Percentiles rank a stretch among this genome's conserved stretches.
phyloP scores from a whole-genome alignment of 2,329 filamentous ascomycete genomes.

The Xylariaceae sp. region DNA sequence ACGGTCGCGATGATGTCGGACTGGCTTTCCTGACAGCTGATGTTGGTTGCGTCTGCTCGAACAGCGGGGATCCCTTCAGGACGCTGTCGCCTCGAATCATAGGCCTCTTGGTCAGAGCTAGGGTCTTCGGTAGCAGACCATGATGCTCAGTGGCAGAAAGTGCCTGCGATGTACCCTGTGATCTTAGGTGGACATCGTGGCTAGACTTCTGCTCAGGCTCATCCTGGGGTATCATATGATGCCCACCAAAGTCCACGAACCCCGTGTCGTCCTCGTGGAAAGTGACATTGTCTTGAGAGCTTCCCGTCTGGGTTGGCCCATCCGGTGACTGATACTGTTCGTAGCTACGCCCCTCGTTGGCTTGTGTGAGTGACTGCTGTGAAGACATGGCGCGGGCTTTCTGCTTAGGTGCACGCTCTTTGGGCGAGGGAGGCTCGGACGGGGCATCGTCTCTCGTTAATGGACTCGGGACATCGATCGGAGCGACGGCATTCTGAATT shows the following conservation, averaged over 20 bases:
- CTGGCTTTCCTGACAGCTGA: conserved; percentile 47
- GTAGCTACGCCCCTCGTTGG: conserved; percentile 54
- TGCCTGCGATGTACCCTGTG: not conserved
- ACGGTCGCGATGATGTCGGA: conserved; percentile 55
- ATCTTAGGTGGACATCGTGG: not conserved
- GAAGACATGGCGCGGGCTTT: conserved; percentile 42
- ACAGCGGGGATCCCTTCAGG: conserved; percentile 43
- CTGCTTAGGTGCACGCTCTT: conserved; percentile 12
- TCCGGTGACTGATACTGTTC: conserved; percentile 34
- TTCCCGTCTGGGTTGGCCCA: conserved; percentile 22
- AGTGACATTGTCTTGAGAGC: conserved; percentile 26
- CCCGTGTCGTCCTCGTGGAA: conserved; percentile 46
- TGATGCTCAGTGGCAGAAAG: not conserved
- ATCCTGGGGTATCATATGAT: conserved; percentile 27
- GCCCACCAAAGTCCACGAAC: conserved; percentile 34
- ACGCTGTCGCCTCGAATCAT: not conserved
- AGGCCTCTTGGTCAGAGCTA: conserved; percentile 31
- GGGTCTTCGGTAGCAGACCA: conserved; percentile 40
- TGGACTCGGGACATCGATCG: conserved; percentile 7
- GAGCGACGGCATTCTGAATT: conserved; percentile 9
- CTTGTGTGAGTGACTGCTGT: conserved; percentile 48
- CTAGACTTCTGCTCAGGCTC: conserved; percentile 14
- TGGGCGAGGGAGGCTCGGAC: conserved; percentile 5
- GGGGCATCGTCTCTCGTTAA: conserved; percentile 14
- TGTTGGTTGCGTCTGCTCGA: conserved; percentile 51